Conservation (phyloP, 2,329 filamentous ascomycete genomes). For the Scortechinia acanthostroma region DNA sequence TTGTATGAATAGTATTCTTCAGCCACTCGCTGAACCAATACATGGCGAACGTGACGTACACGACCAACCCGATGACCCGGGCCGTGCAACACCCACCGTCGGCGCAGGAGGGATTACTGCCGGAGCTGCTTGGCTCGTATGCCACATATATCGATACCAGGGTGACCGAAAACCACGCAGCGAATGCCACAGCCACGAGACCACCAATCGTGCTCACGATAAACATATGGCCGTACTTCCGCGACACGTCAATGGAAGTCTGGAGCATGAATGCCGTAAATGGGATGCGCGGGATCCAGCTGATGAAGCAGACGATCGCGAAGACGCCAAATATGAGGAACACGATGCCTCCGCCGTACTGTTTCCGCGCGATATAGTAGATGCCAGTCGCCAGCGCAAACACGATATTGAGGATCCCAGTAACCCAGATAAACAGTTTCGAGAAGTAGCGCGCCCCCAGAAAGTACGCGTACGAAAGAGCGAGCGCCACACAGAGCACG, state of each 20-base stretch:
- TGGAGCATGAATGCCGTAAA: slow-evolving; percentile 87
- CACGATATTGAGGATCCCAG: slow-evolving; percentile 79
- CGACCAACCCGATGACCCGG: slow-evolving; percentile 77
- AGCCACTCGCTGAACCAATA: slow-evolving; percentile 93
- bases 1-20: slow-evolving; percentile 87
- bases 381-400: slow-evolving; percentile 80
- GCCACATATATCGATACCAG: slow-evolving; percentile 80
- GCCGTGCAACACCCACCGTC: slow-evolving; percentile 62
- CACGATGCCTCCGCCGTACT: slow-evolving; percentile 80
- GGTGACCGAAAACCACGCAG: slow-evolving; percentile 80
- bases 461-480: slow-evolving; percentile 73
- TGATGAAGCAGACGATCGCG: slow-evolving; percentile 74
- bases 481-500: slow-evolving; percentile 65
- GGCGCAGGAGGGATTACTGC: slow-evolving; percentile 39
- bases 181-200: slow-evolving; percentile 66
- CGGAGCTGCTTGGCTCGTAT: slow-evolving; percentile 57
- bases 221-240: slow-evolving; percentile 78
- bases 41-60: slow-evolving; percentile 82
- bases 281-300: slow-evolving; percentile 83
- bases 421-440: slow-evolving; percentile 88
- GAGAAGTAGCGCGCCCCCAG: slow-evolving; percentile 70
- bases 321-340: slow-evolving; percentile 80
- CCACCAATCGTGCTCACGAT: slow-evolving; percentile 79
- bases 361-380: slow-evolving; percentile 72
- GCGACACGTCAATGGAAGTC: slow-evolving; percentile 78